These are phyloP conservation scores for Plasmodium vivax DNA, from an alignment of 169 alveolate species.

Conservation along the genomic window DNA sequence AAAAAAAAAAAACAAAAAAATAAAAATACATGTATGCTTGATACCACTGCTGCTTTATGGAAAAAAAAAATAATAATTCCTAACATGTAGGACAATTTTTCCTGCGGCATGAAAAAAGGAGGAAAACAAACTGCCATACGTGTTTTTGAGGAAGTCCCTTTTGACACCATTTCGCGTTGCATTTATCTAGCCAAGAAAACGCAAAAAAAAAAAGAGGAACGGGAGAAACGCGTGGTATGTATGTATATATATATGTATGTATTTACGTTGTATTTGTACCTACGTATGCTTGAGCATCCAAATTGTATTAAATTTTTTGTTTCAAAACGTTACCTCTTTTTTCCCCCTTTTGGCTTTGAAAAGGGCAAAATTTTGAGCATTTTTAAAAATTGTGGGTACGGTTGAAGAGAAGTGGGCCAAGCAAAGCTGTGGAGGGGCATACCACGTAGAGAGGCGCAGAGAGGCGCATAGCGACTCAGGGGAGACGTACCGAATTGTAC, in stretches of 20 bases:
- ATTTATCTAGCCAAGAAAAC: not conserved
- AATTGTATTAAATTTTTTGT: not conserved
- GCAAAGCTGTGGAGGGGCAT: not conserved
- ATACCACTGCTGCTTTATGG: not conserved
- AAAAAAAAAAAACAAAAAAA: too few species aligned
- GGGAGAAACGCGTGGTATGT: not conserved
- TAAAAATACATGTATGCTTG: not conserved
- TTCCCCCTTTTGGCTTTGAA: not conserved
- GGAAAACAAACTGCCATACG: not conserved
- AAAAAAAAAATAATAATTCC: not conserved
- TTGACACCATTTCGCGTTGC: not conserved
- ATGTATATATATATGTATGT: not conserved
- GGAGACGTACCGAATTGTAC: not conserved
- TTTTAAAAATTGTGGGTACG: not conserved
- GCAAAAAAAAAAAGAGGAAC: not conserved
- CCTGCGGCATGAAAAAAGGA: not conserved
- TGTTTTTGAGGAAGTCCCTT: not conserved
- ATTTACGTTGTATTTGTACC: not conserved
- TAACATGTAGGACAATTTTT: not conserved
- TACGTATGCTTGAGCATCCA: not conserved
- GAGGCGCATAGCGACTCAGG: not conserved
- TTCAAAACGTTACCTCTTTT: not conserved
- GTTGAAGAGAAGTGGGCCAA: not conserved
- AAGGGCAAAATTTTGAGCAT: not conserved
- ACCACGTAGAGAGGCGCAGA: not conserved